Percentiles rank a stretch among this genome's conserved stretches.
These are phyloP conservation scores for Suhomyces chickasaworum DNA, from an alignment of 1,139 yeast species.

Conservation along the genomic window DNA sequence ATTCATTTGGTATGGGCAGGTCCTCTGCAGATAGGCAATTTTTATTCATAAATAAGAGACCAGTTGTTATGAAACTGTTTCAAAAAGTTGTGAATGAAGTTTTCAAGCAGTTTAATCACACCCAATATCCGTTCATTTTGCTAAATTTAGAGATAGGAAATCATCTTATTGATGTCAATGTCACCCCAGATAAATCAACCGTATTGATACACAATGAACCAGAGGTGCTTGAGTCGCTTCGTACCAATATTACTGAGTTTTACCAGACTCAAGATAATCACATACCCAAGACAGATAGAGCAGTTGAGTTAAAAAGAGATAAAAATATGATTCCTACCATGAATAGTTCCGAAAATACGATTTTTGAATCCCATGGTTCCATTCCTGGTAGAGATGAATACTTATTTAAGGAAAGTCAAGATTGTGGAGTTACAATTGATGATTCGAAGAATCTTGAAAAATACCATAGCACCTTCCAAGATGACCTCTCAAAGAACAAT, in stretches of 20 bases:
- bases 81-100: constrained; percentile 68
- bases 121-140: constrained; percentile 75
- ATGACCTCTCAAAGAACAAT: no score
- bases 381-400: no score
- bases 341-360: not conserved
- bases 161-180: constrained; percentile 69
- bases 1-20: constrained; percentile 72
- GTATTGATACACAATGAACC: constrained; percentile 70
- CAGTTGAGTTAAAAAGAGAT: not conserved
- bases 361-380: not conserved
- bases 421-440: no score
- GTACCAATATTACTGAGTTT: constrained; percentile 40
- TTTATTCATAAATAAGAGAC: constrained; percentile 73
- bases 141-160: constrained; percentile 59
- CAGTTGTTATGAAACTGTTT: constrained; percentile 61
- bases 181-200: constrained; percentile 86
- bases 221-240: constrained; percentile 53
- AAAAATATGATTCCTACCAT: constrained; percentile 12
- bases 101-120: constrained; percentile 67
- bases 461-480: no score
- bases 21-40: constrained; percentile 73
- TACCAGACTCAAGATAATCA: constrained; percentile 50
- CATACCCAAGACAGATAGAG: constrained; percentile 33
- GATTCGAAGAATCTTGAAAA: no score
- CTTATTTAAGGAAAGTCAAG: no score